Conservation (phyloP, 768 basidiomycete genomes). For the Tulasnella calospora region DNA sequence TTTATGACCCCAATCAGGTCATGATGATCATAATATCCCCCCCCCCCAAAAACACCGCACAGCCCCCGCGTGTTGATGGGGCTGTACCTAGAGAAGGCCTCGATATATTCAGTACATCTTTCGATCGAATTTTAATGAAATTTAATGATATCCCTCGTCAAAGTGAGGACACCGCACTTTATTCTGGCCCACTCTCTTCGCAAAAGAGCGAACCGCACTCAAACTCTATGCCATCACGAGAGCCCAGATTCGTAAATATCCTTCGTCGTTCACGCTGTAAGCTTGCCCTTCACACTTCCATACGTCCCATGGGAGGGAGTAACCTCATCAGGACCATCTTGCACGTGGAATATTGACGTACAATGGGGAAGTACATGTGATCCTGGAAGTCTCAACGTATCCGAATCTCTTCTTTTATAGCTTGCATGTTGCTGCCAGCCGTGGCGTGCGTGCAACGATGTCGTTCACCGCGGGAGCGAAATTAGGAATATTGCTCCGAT, state of each 20-base stretch:
- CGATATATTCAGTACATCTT: too few species aligned
- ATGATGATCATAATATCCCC: too few species aligned
- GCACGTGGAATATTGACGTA: background rate
- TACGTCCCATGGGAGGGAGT: background rate
- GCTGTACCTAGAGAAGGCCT: too few species aligned
- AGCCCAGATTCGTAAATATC: background rate
- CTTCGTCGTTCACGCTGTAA: background rate
- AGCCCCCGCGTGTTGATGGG: too few species aligned
- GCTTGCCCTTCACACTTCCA: background rate
- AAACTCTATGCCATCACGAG: background rate
- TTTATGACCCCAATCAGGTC: too few species aligned
- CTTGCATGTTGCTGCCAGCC: background rate
- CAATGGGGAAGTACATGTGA: background rate
- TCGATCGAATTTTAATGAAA: too few species aligned
- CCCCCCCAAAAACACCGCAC: too few species aligned
- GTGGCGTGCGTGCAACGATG: background rate
- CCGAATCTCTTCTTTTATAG: background rate
- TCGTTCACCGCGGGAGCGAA: background rate
- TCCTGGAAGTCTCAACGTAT: background rate
- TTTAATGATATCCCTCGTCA: background rate
- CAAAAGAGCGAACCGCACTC: background rate
- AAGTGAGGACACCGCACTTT: background rate
- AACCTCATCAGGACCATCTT: background rate
- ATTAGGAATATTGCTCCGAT: conserved; percentile 6
- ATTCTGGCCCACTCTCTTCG: background rate